Percentiles rank a stretch among this genome's conserved stretches.
phyloP scores from a whole-genome alignment of 2,329 filamentous ascomycete genomes.

The Ampelomyces quisqualis region DNA sequence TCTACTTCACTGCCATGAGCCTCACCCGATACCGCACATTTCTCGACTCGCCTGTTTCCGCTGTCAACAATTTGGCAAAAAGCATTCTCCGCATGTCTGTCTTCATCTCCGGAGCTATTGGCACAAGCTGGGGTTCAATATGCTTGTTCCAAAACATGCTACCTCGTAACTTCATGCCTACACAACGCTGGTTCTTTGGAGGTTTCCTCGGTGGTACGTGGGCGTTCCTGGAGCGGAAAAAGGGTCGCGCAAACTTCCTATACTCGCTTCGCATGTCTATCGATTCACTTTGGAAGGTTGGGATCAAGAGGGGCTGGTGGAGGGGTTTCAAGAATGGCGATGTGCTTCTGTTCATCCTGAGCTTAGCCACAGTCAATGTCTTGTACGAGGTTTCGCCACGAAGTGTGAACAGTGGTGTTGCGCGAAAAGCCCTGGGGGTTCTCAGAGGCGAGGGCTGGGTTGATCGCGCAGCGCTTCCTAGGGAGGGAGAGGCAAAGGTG shows the following conservation, averaged over 20 bases:
- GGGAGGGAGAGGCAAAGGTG: slow-evolving; percentile 12
- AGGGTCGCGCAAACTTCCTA: slow-evolving; percentile 65
- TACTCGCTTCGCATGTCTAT: slow-evolving; percentile 77
- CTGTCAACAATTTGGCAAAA: slow-evolving; percentile 66
- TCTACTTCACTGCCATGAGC: slow-evolving; percentile 71
- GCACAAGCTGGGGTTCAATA: slow-evolving; percentile 82
- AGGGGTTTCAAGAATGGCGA: slow-evolving; percentile 78
- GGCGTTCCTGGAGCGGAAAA: slow-evolving; percentile 71
- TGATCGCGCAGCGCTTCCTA: slow-evolving; percentile 54
- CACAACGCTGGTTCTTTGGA: slow-evolving; percentile 84
- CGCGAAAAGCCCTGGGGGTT: slow-evolving; percentile 73
- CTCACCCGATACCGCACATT: slow-evolving; percentile 68
- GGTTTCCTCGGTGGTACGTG: slow-evolving; percentile 84
- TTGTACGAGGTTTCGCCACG: slow-evolving; percentile 72
- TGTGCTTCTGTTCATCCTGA: slow-evolving; percentile 76
- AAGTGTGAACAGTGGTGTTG: slow-evolving; percentile 65
- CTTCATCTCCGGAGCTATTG: slow-evolving; percentile 80
- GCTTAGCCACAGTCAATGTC: slow-evolving; percentile 74
- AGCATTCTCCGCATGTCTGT: slow-evolving; percentile 72
- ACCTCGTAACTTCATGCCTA: slow-evolving; percentile 71
- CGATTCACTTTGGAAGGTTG: slow-evolving; percentile 87
- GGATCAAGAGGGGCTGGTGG: slow-evolving; percentile 89
- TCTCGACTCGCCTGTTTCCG: slow-evolving; percentile 66
- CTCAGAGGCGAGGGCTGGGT: slow-evolving; percentile 73
- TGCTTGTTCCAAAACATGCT: slow-evolving; percentile 84